These are phyloP conservation scores for Phytopythium boreale DNA, from an alignment of 352 stramenopile species.

Conservation along the genomic window DNA sequence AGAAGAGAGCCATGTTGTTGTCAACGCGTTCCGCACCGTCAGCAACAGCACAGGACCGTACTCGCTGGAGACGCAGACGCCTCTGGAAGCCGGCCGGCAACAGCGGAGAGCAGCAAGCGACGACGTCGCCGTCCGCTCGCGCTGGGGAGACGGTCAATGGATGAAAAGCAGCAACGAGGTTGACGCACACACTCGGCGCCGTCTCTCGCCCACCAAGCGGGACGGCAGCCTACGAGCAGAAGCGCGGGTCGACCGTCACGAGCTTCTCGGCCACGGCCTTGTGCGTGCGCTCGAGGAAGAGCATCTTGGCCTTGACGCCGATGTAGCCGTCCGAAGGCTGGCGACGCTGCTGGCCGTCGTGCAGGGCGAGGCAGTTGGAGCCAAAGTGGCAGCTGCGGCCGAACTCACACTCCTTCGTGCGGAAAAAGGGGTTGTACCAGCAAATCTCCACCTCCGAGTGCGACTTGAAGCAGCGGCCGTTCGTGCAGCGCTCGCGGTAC, in stretches of 20 bases:
- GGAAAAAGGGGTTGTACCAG: slow-evolving; percentile 50
- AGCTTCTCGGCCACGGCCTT: slow-evolving; percentile 32
- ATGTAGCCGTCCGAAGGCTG: slow-evolving; percentile 31
- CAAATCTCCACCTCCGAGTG: slow-evolving; percentile 46
- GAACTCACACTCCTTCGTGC: slow-evolving; percentile 36
- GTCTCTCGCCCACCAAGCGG: too few relatives aligned
- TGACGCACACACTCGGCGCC: too few relatives aligned
- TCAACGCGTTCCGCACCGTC: not conserved
- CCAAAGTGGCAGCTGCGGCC: slow-evolving; percentile 21
- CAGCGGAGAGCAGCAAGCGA: not conserved
- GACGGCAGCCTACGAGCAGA: not conserved
- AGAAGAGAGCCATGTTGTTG: not conserved
- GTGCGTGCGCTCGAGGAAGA: slow-evolving; percentile 39
- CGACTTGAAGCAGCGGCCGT: slow-evolving; percentile 36
- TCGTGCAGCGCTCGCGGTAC: slow-evolving; percentile 26
- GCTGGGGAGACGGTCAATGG: not conserved
- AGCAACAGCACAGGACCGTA: not conserved
- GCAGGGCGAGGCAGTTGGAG: slow-evolving; percentile 8
- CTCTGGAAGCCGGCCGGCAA: too few relatives aligned
- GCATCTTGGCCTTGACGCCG: slow-evolving; percentile 32
- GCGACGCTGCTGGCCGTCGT: slow-evolving; percentile 19
- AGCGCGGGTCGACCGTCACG: slow-evolving; percentile 8
- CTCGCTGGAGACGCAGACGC: not conserved
- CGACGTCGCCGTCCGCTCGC: not conserved
- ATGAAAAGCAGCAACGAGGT: not conserved